Conservation (phyloP, 2,329 filamentous ascomycete genomes). For the Dactylonectria estremocensis region DNA sequence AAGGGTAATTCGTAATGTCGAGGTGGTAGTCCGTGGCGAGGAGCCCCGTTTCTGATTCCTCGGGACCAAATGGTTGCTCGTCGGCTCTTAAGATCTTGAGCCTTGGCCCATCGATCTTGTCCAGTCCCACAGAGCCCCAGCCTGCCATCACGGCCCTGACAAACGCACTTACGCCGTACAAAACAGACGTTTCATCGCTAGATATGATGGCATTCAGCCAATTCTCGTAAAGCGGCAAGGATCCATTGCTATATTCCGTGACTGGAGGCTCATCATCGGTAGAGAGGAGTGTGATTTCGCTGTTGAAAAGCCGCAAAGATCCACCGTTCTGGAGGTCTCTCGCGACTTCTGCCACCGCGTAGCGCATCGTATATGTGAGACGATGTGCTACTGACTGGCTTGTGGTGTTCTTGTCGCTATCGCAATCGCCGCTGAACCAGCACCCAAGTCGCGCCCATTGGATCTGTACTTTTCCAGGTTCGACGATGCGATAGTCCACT, state of each 20-base stretch:
- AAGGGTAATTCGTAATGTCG: neutral
- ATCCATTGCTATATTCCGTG: neutral
- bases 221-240: neutral
- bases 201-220: constrained; percentile 2
- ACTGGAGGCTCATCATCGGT: neutral
- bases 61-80: neutral
- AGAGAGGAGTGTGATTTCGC: neutral
- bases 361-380: constrained; percentile 18
- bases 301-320: neutral
- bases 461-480: neutral
- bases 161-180: constrained; percentile 6
- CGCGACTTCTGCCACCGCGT: constrained; percentile 16
- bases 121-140: neutral
- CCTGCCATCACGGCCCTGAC: constrained; percentile 6
- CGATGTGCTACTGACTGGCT: constrained; percentile 9
- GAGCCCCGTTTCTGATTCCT: neutral
- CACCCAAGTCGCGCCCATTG: constrained; percentile 2
- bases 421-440: neutral
- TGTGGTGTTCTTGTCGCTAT: neutral
- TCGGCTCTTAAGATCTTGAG: neutral
- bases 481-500: constrained; percentile 5
- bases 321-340: neutral
- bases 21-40: neutral
- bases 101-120: neutral
- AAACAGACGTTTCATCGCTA: neutral